A percentile compares a stretch with the other conserved stretches of the same genome.
Evolutionary conservation across 768 basidiomycete species (phyloP).

Genomic region (Phylloporus arenicola): DNA sequence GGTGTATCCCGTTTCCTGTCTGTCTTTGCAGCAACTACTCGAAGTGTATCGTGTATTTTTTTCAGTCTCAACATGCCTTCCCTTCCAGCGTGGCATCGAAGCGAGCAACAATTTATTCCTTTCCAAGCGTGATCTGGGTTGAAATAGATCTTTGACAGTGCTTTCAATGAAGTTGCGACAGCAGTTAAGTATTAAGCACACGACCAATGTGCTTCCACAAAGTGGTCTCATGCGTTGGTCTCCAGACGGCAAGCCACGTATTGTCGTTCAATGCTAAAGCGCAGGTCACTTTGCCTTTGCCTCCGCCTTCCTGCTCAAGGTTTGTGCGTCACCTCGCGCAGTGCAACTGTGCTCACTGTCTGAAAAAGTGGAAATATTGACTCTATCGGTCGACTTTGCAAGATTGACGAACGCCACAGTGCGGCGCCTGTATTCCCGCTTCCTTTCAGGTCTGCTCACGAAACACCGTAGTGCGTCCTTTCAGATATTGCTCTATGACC

Average conservation of each 20-base stretch:
- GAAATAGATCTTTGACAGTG: slow-evolving; percentile 35
- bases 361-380: slow-evolving; percentile 56
- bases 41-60: slow-evolving; percentile 80
- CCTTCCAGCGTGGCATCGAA: slow-evolving; percentile 63
- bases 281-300: slow-evolving; percentile 74
- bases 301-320: slow-evolving; percentile 79
- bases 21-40: too few relatives aligned
- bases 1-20: slow-evolving; percentile 33
- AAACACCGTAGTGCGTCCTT: slow-evolving; percentile 43
- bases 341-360: not conserved
- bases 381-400: slow-evolving; percentile 60
- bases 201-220: slow-evolving; percentile 61
- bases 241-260: slow-evolving; percentile 56
- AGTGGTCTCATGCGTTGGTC: slow-evolving; percentile 75
- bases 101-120: slow-evolving; percentile 61
- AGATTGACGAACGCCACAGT: slow-evolving; percentile 79
- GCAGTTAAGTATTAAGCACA: slow-evolving; percentile 56
- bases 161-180: slow-evolving; percentile 64
- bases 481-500: not conserved
- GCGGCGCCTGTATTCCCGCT: slow-evolving; percentile 73
- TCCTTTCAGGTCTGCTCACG: slow-evolving; percentile 64
- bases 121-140: slow-evolving; percentile 36
- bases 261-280: not conserved
- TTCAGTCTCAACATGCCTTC: slow-evolving; percentile 80
- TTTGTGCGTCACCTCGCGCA: slow-evolving; percentile 21